Evolutionary conservation across 1,284 basidiomycete genomes (phyloP), one percentile per base, ranked within the genome.

Genomic region (Pulveroboletus sp.): DNA sequence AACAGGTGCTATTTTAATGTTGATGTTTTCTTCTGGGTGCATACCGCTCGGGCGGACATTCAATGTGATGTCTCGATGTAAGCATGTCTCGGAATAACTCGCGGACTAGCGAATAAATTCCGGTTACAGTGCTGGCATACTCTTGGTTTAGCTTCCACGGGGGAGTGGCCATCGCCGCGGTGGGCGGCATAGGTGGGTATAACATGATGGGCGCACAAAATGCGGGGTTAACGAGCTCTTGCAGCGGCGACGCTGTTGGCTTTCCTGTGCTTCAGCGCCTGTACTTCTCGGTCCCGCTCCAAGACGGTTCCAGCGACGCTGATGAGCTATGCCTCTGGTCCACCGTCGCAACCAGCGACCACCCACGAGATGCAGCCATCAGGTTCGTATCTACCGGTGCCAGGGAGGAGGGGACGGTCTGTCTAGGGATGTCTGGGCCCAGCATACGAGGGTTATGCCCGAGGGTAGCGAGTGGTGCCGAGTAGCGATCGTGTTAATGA

Each of bases 21-120:
- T 60, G 45, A 14, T 60, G 6, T 2, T 57, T 24, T 55, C 54
- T 33, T 31, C n/a, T n/a, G 26, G 42, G 42, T 65, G 26, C 61
- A 63, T 17, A 52, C 53, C 33, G 57, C 42, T 33, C 52, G 35
- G 36, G 63, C 63, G 0, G 50, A 65, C 15, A 17, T 58, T 48
- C 18, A 49, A 14, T 67, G 65, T 20, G 24, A 47, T 12, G 5
- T 52, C 20, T 52, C 45, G 20, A 26, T 57, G 55, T 56, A 36
- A 52, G 63, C 40, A 17, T 4, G 39, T 33, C 12, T n/a, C n/a
- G n/a, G 18, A 36, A 52, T 24, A 31, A 25, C 35, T 8, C 9
- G 31, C 18, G 29, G 18, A 14, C 12, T 24, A n/a, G 43, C 15
- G 15, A n/a, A 25, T 39, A 22, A 38, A 44, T 36, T 11, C 48